A percentile compares a stretch with the other conserved stretches of the same genome.
phyloP scores from a whole-genome alignment of 495 filamentous ascomycete species.

The Pseudomonodictys pantanalensis region DNA sequence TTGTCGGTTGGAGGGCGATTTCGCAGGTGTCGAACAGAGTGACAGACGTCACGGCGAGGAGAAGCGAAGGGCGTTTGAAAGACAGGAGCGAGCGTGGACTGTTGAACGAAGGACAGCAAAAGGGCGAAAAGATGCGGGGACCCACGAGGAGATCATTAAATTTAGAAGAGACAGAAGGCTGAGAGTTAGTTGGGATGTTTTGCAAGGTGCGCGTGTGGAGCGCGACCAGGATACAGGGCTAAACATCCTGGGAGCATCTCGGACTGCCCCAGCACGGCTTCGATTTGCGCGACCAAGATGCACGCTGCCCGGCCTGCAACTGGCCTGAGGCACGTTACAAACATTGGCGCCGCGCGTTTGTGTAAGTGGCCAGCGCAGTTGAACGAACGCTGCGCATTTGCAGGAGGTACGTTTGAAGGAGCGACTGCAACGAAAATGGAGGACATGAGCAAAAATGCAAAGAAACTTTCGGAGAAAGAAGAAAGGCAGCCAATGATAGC shows the following conservation, averaged over 20 bases:
- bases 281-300: slow-evolving; percentile 15
- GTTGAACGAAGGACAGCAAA: slow-evolving; percentile 17
- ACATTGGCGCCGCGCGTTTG: slow-evolving; percentile 19
- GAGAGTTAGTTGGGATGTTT: slow-evolving; percentile 24
- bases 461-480: slow-evolving; percentile 3
- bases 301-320: slow-evolving; percentile 10
- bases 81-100: slow-evolving; percentile 13
- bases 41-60: background rate
- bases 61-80: slow-evolving; percentile 7
- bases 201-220: slow-evolving; percentile 32
- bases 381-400: background rate
- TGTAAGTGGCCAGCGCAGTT: background rate
- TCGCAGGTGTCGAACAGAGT: background rate
- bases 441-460: slow-evolving; percentile 6
- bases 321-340: slow-evolving; percentile 8
- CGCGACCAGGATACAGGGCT: slow-evolving; percentile 17
- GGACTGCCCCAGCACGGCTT: slow-evolving; percentile 17
- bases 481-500: background rate
- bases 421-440: background rate
- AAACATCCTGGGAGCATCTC: slow-evolving; percentile 17
- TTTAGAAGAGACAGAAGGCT: slow-evolving; percentile 29
- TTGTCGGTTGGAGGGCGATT: background rate
- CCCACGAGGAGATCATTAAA: slow-evolving; percentile 22
- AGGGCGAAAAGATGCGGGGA: slow-evolving; percentile 12
- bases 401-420: background rate